Base-by-base conservation (phyloP, 2,329 filamentous ascomycete species). In the Neonectria sp. region DNA sequence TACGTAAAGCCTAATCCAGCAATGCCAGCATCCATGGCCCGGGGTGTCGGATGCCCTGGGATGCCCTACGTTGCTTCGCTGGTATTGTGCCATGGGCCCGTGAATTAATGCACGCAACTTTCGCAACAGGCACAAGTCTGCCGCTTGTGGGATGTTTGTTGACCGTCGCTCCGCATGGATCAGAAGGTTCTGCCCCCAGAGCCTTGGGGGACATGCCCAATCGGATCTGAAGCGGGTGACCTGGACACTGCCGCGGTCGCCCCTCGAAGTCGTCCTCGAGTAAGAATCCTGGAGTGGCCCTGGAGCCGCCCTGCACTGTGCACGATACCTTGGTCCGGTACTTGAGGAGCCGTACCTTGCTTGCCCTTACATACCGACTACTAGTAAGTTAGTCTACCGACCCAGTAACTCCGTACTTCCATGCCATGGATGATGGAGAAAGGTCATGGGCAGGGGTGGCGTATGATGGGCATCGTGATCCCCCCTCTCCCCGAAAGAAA, bases 41-140 rank as follows among this genome's bases (percentile, higher is more conserved):
- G 37, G 57, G 57, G 43, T 61, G 45, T 33, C 56, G 56, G 56
- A 65, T 43, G 62, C 49, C 43, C 49, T 55, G 63, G 56, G 49
- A 60, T 35, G 62, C 65, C 58, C 31, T 51, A 21, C 65, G 60
- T 53, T 65, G 60, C 66, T 46, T 49, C 17, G 55, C 66, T 66
- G 59, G 57, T 58, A 62, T 65, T 72, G 66, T 67, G 65, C 55
- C 62, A 71, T 73, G 67, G 63, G 58, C 56, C 71, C 64, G 65
- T 69, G 55, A 49, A 58, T 74, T 68, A 76, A 76, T 76, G 74
- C 74, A 71, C 71, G 70, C 73, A 74, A 76, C 71, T 68, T 71
- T 70, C 71, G 70, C 73, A 74, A 76, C 69, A 68, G 72, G 71
- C 74, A 76, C 71, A 72, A 73, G 63, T 71, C 71, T 74, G 65